Evolutionary conservation across 805 yeast species (phyloP), one percentile per base, ranked within the genome.

Genomic region (Metschnikowia sp.): DNA sequence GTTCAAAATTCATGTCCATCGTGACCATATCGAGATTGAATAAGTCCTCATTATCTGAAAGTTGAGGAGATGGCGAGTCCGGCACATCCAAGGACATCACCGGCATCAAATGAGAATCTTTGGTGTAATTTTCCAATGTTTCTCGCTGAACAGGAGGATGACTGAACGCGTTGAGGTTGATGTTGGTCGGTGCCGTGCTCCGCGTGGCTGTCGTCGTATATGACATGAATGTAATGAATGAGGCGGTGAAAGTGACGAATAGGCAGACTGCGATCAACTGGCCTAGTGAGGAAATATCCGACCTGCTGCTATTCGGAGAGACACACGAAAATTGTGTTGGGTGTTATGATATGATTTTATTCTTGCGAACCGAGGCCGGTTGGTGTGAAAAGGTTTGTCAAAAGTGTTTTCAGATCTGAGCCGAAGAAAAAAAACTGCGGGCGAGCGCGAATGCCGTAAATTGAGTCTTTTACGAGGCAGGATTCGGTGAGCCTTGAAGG

Each of bases 1-100:
- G 75, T 61, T 73, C 76, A 44, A 73, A 72, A 45, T 72, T 71
- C 76, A 72, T 72, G 59, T 71, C 75, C 44, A 62, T 58, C 18
- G 69, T 58, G 43, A 68, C 65, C 64, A 68, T 57, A 44, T 68
- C 70, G 36, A 65, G 58, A 32, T 50, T 47, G 46, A 53, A 58
- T n/a, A 54, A 42, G 36, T 55, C 57, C 39, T 55, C 59, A 18
- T 53, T 56, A 39, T 54, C 57, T 22, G 59, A 49, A 19, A 44
- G 33, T 10, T 45, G 50, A 2, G 51, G 29, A n/a, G 52, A 32
- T 8, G 47, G 47, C 7, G 33, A 36, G 13, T 28, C 32, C 13
- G 49, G 18, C 12, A 30, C 32, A 15, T 33, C 15, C 12, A 39
- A 31, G 12, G 44, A 10, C 40, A 39, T 36, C 11, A 33, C 39